Percentiles rank a stretch among this genome's conserved stretches.
phyloP scores from a whole-genome alignment of 139 green algal species.

The Closterium sp. region DNA sequence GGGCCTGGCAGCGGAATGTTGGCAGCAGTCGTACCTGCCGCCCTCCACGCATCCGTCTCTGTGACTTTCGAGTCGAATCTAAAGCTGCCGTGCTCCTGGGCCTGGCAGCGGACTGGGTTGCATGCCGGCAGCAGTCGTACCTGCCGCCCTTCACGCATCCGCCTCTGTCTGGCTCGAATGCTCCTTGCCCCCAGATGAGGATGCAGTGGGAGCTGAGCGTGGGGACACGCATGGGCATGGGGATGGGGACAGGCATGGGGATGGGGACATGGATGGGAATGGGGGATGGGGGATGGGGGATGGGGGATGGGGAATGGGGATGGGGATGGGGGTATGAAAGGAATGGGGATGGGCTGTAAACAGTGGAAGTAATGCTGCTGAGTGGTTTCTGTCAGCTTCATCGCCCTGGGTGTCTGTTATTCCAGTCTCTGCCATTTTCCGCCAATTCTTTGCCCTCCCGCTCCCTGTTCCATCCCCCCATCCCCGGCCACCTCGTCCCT shows the following conservation, averaged over 20 bases:
- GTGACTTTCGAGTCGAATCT: too few species aligned
- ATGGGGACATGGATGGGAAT: background rate
- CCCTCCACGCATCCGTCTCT: too few species aligned
- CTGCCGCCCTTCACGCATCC: too few species aligned
- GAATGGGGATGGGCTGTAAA: background rate
- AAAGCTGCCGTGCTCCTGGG: too few species aligned
- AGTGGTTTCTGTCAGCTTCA: background rate
- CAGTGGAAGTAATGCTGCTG: background rate
- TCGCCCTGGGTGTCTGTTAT: background rate
- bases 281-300: background rate
- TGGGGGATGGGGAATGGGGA: background rate
- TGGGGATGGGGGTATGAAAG: background rate
- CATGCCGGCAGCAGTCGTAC: background rate
- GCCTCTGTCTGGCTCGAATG: too few species aligned
- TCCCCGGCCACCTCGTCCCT: background rate
- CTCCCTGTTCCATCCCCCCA: background rate
- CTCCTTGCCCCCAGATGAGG: too few species aligned
- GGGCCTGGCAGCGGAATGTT: background rate
- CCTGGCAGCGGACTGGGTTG: background rate
- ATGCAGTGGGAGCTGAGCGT: too few species aligned
- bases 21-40: background rate
- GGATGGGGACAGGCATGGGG: background rate
- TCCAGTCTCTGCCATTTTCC: background rate
- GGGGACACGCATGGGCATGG: background rate
- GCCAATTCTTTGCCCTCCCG: background rate